A percentile compares a stretch with the other conserved stretches of the same genome.
phyloP scores from a whole-genome alignment of 2,329 filamentous ascomycete species.

The Emericellopsis atlantica region DNA sequence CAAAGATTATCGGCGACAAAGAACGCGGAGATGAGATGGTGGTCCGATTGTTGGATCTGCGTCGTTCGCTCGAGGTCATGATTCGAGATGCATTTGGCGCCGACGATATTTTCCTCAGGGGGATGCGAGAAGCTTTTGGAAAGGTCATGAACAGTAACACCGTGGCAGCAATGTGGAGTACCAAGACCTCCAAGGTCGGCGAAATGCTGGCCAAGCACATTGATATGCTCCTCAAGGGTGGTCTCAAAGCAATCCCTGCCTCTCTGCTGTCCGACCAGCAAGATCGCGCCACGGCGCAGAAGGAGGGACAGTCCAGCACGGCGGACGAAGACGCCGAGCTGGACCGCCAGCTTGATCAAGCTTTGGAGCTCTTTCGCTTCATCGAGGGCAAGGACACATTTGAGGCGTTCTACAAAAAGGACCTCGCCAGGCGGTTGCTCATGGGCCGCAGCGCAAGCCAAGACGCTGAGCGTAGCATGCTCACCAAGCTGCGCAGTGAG shows the following conservation, averaged over 20 bases:
- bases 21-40: slow-evolving; percentile 78
- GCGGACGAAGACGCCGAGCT: slow-evolving; percentile 87
- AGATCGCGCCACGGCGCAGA: slow-evolving; percentile 44
- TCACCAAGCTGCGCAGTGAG: slow-evolving; percentile 80
- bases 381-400: slow-evolving; percentile 97
- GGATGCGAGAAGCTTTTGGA: slow-evolving; percentile 74
- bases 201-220: slow-evolving; percentile 99
- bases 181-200: slow-evolving; percentile 83
- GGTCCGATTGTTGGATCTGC: slow-evolving; percentile 65
- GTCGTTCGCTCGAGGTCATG: slow-evolving; percentile 64
- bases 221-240: slow-evolving; percentile 76
- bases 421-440: slow-evolving; percentile 76
- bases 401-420: slow-evolving; percentile 98
- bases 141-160: slow-evolving; percentile 87
- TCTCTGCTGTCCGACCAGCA: slow-evolving; percentile 50
- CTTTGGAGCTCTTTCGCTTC: slow-evolving; percentile 89
- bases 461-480: slow-evolving; percentile 92
- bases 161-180: slow-evolving; percentile 58
- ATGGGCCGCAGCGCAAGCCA: slow-evolving; percentile 89
- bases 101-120: slow-evolving; percentile 65
- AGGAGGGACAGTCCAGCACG: slow-evolving; percentile 50
- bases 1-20: slow-evolving; percentile 67
- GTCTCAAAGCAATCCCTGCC: slow-evolving; percentile 69
- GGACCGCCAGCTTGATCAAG: slow-evolving; percentile 83
- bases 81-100: slow-evolving; percentile 65